Conservation (phyloP, 371 early-diverging fungal genomes). For the Mucor velutinosus region DNA sequence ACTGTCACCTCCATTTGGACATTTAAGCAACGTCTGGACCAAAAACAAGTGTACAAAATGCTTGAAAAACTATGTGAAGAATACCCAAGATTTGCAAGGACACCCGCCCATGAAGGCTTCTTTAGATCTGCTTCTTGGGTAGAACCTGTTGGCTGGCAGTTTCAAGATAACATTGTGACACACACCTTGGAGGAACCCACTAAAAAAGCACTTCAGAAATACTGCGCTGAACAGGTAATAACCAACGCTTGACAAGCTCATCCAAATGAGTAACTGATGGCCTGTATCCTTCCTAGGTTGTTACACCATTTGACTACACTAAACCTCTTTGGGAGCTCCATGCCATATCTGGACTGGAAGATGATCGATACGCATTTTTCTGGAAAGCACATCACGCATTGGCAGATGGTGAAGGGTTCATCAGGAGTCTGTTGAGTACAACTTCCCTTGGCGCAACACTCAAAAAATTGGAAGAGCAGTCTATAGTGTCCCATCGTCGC, state of each 20-base stretch:
- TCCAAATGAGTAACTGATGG: neutral
- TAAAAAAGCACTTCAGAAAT: conserved; percentile 20
- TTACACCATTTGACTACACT: conserved; percentile 30
- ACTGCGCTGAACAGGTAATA: conserved; percentile 24
- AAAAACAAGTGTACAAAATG: conserved; percentile 11
- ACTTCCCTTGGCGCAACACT: conserved; percentile 19
- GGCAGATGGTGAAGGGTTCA: conserved; percentile 37
- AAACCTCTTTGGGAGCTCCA: conserved; percentile 42
- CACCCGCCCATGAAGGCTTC: conserved; percentile 20
- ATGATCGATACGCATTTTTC: conserved; percentile 33
- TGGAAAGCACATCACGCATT: conserved; percentile 45
- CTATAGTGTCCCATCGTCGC: conserved; percentile 4
- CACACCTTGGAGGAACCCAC: conserved; percentile 30
- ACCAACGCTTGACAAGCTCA: neutral
- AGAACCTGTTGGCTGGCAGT: conserved; percentile 17
- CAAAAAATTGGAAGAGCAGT: conserved; percentile 11
- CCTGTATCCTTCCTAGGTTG: conserved; percentile 10
- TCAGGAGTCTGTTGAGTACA: conserved; percentile 24
- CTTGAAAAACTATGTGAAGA: conserved; percentile 23
- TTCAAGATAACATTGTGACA: conserved; percentile 18
- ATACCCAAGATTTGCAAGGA: conserved; percentile 29
- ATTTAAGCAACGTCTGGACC: conserved; percentile 25
- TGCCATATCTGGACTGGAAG: conserved; percentile 33
- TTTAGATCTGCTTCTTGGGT: conserved; percentile 30
- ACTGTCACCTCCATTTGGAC: conserved; percentile 37